Base-by-base conservation (phyloP, 2,329 filamentous ascomycete genomes). In the Paecilomyces dactylethromorphus region DNA sequence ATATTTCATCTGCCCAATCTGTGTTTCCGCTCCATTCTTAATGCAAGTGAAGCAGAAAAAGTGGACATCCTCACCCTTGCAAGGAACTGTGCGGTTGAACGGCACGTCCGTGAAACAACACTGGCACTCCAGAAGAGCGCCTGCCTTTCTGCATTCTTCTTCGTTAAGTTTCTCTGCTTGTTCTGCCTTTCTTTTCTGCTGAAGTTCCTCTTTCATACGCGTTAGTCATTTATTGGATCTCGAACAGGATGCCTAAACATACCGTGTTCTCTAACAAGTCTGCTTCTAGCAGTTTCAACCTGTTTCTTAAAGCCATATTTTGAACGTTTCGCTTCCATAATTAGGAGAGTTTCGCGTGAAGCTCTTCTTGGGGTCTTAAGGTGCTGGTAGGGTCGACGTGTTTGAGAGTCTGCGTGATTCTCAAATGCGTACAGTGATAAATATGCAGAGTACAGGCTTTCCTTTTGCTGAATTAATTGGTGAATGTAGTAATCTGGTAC, bases 41-140 rank as follows among this genome's bases (percentile, higher is more conserved):
- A 86, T 81, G 68, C 91, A 96, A 1, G 75, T 73, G 53, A 79
- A 78, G 71, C 91, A 96, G 71, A 93, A 92, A 68, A 82, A 84
- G 64, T 92, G 89, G 1, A 74, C 63, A 0, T 69, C 65, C 0
- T 82, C 78, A 15, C 81, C 85, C 55, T 84, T 74, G 70, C 91
- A 96, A 62, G 84, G 78, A 1, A 90, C 81, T 77, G 90, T 85
- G 54, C 86, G 82, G 64, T 90, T 89, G 53, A 85, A 72, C 1
- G 89, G 81, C 55, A 80, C 79, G 3, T 91, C 86, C 6, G 79
- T 78, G 66, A 83, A 94, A 72, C 91, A 96, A 67, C 89, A 91
- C 51, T 81, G 82, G 65, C 88, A 95, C 64, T 93, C 89, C 11
- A 79, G 72, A 49, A 87, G 77, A 18, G 82, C 79, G 0, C 86